phyloP scores from a whole-genome alignment of 768 basidiomycete genomes.

The Crepidotus variabilis region DNA sequence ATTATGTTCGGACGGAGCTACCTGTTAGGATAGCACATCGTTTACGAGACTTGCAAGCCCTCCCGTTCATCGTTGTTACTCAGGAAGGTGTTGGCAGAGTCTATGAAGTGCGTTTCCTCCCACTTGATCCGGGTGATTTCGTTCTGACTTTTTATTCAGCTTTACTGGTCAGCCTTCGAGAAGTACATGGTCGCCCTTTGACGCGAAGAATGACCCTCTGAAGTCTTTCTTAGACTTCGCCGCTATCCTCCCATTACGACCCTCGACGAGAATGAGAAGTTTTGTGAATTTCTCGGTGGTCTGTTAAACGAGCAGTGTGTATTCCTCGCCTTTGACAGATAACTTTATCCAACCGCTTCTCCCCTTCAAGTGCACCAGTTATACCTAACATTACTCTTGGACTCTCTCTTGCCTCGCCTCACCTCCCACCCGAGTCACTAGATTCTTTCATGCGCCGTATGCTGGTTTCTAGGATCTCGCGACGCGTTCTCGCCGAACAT shows the following conservation, averaged over 20 bases:
- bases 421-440: constrained; percentile 71
- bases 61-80: constrained; percentile 85
- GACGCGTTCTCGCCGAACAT: constrained; percentile 86
- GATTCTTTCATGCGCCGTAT: constrained; percentile 90
- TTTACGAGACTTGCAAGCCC: constrained; percentile 77
- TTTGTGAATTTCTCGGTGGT: constrained; percentile 66
- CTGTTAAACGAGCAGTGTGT: constrained; percentile 77
- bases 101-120: constrained; percentile 60
- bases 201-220: not conserved
- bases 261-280: constrained; percentile 70
- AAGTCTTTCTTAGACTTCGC: constrained; percentile 49
- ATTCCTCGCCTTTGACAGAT: constrained; percentile 5
- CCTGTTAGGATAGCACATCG: constrained; percentile 88
- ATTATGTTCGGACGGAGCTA: constrained; percentile 86
- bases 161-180: constrained; percentile 87
- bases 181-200: constrained; percentile 41
- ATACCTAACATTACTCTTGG: constrained; percentile 84
- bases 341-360: not conserved
- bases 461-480: constrained; percentile 86
- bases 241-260: constrained; percentile 69
- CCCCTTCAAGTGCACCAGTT: constrained; percentile 52
- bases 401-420: constrained; percentile 78
- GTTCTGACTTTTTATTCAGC: constrained; percentile 22
- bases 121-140: not conserved
- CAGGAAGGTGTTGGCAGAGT: constrained; percentile 81